phyloP scores from a whole-genome alignment of 305 asterid species.

The Andrographis paniculata region DNA sequence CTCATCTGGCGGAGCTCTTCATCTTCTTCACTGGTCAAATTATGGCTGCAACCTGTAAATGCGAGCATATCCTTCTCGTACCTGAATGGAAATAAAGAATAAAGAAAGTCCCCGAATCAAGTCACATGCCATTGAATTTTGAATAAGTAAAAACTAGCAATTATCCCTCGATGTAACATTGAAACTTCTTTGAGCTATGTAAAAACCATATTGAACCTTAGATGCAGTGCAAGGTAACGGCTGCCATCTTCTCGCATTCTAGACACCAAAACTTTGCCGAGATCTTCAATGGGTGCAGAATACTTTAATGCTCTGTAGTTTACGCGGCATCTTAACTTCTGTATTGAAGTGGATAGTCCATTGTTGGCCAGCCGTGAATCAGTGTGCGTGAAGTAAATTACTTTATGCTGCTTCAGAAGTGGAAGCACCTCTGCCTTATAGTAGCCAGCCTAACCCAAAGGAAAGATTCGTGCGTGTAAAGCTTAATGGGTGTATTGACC shows the following conservation, averaged over 20 bases:
- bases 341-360: conserved; percentile 62
- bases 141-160: background rate
- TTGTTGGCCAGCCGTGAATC: conserved; percentile 98
- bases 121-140: conserved; percentile 2
- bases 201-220: conserved; percentile 44
- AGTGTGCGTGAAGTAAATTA: conserved; percentile 78
- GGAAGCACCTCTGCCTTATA: conserved; percentile 78
- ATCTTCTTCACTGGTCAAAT: conserved; percentile 77
- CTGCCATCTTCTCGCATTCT: conserved; percentile 60
- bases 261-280: conserved; percentile 63
- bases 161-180: background rate
- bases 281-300: conserved; percentile 63
- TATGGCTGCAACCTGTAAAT: conserved; percentile 97
- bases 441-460: conserved; percentile 54
- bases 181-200: background rate
- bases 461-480: no score
- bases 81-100: conserved; percentile 37
- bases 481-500: no score
- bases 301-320: conserved; percentile 79
- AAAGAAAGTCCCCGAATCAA: background rate
- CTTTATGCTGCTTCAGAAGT: conserved; percentile 86
- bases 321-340: conserved; percentile 89
- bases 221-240: conserved; percentile 84
- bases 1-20: conserved; percentile 83
- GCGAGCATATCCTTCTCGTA: conserved; percentile 99